A percentile compares a stretch with the other conserved stretches of the same genome.
phyloP scores from a whole-genome alignment of 345 rosid genomes.

The Litchi chinensis region DNA sequence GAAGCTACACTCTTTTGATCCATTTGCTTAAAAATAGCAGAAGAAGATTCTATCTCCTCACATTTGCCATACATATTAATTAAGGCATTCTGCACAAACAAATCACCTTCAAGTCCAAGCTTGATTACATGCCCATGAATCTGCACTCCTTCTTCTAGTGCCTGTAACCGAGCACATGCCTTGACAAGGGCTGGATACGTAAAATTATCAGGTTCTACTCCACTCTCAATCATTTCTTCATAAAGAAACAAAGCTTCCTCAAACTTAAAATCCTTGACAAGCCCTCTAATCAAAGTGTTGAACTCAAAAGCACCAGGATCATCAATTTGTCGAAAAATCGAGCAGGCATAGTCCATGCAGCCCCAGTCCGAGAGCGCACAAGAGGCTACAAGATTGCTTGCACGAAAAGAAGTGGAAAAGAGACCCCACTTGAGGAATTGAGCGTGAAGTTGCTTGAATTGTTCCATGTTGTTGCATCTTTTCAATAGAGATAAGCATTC shows the following conservation, averaged over 20 bases:
- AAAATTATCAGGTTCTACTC: conserved; percentile 37
- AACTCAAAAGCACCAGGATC: conserved; percentile 39
- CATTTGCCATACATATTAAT: conserved; percentile 46
- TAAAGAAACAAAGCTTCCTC: conserved; percentile 31
- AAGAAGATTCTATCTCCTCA: conserved; percentile 28
- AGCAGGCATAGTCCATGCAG: conserved; percentile 40
- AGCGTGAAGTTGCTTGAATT: conserved; percentile 58
- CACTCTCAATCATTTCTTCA: conserved; percentile 38
- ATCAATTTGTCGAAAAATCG: conserved; percentile 32
- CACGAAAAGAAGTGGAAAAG: conserved; percentile 30
- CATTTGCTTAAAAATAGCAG: conserved; percentile 29
- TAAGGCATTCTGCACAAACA: conserved; percentile 42
- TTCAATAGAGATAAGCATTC: conserved; percentile 56
- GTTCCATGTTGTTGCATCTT: conserved; percentile 51
- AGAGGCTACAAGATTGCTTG: conserved; percentile 40
- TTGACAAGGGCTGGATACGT: conserved; percentile 41
- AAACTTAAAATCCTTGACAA: conserved; percentile 22
- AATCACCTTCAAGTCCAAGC: conserved; percentile 34
- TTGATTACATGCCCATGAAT: conserved; percentile 36
- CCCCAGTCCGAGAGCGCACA: conserved; percentile 46
- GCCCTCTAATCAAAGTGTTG: conserved; percentile 42
- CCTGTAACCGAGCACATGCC: conserved; percentile 35
- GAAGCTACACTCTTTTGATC: conserved; percentile 37
- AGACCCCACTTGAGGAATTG: conserved; percentile 45
- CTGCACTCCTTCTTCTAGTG: conserved; percentile 38